A percentile compares a stretch with the other conserved stretches of the same genome.
phyloP scores from a whole-genome alignment of 2,329 filamentous ascomycete genomes.

The Orbilia oligospora region DNA sequence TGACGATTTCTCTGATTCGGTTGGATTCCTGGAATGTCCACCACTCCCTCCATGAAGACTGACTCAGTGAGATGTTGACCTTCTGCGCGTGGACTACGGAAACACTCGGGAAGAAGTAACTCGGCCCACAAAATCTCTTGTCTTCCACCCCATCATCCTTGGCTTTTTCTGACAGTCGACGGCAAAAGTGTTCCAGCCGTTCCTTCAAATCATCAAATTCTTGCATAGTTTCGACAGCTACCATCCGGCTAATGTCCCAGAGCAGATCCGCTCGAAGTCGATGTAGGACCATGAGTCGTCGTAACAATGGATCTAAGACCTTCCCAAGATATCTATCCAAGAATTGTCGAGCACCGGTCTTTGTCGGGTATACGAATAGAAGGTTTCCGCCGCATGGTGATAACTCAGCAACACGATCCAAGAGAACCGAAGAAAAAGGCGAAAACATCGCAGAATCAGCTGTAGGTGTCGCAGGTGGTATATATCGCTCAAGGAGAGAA shows the following conservation, averaged over 20 bases:
- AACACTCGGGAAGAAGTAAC: slow-evolving; percentile 41
- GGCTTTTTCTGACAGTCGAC: slow-evolving; percentile 43
- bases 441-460: slow-evolving; percentile 64
- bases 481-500: slow-evolving; percentile 64
- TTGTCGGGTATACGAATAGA: slow-evolving; percentile 64
- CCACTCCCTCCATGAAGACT: slow-evolving; percentile 64
- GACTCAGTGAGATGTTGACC: slow-evolving; percentile 63
- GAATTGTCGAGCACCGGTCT: slow-evolving; percentile 63
- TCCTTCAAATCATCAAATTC: slow-evolving; percentile 62
- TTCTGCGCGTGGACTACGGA: slow-evolving; percentile 62
- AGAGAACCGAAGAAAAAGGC: slow-evolving; percentile 62
- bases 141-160: slow-evolving; percentile 36
- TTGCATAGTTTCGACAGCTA: slow-evolving; percentile 62
- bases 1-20: slow-evolving; percentile 64
- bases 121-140: slow-evolving; percentile 45
- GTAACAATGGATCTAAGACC: slow-evolving; percentile 63
- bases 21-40: slow-evolving; percentile 64
- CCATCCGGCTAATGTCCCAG: slow-evolving; percentile 64
- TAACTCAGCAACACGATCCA: slow-evolving; percentile 63
- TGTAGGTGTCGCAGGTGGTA: slow-evolving; percentile 62
- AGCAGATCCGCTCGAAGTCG: slow-evolving; percentile 63
- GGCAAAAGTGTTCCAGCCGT: slow-evolving; percentile 62
- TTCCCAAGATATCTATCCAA: slow-evolving; percentile 63
- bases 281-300: slow-evolving; percentile 64
- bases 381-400: slow-evolving; percentile 63